phyloP scores from a whole-genome alignment of 108 stramenopile species.

The Epithemia pelagica region DNA sequence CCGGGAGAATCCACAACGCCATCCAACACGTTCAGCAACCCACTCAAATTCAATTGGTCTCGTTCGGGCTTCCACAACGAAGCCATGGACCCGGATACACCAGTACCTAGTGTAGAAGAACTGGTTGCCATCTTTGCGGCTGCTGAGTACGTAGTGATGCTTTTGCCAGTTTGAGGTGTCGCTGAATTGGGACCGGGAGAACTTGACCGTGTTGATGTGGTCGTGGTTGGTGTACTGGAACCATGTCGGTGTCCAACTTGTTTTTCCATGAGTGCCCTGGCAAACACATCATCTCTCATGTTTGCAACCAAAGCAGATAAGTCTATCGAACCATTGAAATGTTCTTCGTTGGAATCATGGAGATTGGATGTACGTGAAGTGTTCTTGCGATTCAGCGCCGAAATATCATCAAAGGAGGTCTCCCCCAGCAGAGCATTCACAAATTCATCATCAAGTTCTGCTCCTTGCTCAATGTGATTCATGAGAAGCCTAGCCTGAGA shows the following conservation, averaged over 20 bases:
- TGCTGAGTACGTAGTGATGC: background rate
- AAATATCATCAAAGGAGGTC: too few relatives aligned
- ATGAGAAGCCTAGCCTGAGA: constrained; percentile 27
- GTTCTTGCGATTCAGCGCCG: too few relatives aligned
- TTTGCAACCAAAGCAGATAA: background rate
- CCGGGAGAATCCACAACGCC: constrained; percentile 78
- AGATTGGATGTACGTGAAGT: background rate
- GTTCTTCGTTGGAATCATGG: background rate
- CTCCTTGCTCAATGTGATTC: constrained; percentile 23
- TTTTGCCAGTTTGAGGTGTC: background rate
- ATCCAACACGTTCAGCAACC: constrained; percentile 75
- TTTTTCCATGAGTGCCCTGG: background rate
- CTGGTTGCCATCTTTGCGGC: background rate
- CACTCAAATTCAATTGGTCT: constrained; percentile 44
- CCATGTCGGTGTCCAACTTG: too few relatives aligned
- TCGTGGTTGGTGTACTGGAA: background rate
- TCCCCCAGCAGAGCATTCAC: constrained; percentile 30
- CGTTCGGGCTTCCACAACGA: background rate
- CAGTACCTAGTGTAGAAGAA: too few relatives aligned
- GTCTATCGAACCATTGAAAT: background rate
- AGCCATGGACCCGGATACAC: background rate
- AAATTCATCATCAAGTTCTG: constrained; percentile 27
- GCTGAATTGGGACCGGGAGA: background rate
- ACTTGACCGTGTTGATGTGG: background rate
- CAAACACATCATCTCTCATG: background rate